phyloP scores from a whole-genome alignment of 2,329 filamentous ascomycete species.

The Knufia petricola region DNA sequence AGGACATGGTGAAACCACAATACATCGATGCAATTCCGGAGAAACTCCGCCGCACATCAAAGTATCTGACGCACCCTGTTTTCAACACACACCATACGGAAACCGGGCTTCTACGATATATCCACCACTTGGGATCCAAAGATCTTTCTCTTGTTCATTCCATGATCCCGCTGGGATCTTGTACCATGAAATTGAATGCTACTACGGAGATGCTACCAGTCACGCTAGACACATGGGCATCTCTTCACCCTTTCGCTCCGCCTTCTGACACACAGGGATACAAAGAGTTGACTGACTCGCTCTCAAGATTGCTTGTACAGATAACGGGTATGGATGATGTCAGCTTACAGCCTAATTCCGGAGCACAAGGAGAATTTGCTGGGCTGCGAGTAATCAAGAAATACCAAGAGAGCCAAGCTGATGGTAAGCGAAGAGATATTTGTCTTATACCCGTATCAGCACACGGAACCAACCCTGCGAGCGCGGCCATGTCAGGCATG shows the following conservation, averaged over 20 bases:
- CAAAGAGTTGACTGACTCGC: constrained; percentile 55
- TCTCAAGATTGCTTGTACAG: constrained; percentile 65
- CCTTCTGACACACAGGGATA: constrained; percentile 58
- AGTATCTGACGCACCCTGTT: constrained; percentile 77
- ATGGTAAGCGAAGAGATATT: constrained; percentile 66
- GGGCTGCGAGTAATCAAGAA: constrained; percentile 81
- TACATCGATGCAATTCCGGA: constrained; percentile 27
- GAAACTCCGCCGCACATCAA: constrained; percentile 58
- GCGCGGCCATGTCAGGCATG: constrained; percentile 93
- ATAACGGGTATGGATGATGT: constrained; percentile 88
- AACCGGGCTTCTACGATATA: constrained; percentile 87
- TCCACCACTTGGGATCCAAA: constrained; percentile 85
- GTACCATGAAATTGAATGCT: constrained; percentile 96
- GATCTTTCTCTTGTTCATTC: constrained; percentile 90
- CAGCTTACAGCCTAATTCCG: constrained; percentile 89
- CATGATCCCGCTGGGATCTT: constrained; percentile 94
- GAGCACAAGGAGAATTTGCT: constrained; percentile 89
- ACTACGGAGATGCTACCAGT: constrained; percentile 88
- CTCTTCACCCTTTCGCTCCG: constrained; percentile 73
- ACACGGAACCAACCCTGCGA: constrained; percentile 92
- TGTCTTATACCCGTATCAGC: constrained; percentile 92
- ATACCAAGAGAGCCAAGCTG: constrained; percentile 60
- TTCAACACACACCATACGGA: constrained; percentile 95
- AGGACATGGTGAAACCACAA: constrained; percentile 32
- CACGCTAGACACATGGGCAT: constrained; percentile 63